phyloP scores from a whole-genome alignment of 2,329 filamentous ascomycete genomes.

The Pseudocercospora vitis region DNA sequence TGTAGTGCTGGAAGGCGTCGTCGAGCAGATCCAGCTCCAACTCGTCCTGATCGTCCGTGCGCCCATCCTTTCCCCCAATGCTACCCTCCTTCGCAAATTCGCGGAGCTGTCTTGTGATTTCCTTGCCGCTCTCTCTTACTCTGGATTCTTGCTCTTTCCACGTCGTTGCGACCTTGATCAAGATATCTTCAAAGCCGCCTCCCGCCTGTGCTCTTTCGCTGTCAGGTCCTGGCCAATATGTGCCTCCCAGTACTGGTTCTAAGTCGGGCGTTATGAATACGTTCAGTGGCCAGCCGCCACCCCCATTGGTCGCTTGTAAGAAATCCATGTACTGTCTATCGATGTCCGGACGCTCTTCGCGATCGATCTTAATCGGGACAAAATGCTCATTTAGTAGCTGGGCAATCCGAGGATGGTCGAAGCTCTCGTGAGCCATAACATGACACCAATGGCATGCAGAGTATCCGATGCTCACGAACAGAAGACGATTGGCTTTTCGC shows the following conservation, averaged over 20 bases:
- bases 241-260: conserved; percentile 92
- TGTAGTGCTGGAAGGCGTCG: conserved; percentile 81
- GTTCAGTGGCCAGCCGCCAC: conserved; percentile 91
- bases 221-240: conserved; percentile 87
- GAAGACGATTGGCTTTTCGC: conserved; percentile 76
- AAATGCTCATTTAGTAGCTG: conserved; percentile 81
- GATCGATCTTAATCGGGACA: conserved; percentile 87
- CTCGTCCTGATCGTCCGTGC: conserved; percentile 56
- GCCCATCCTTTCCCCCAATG: conserved; percentile 44
- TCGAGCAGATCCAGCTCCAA: conserved; percentile 89
- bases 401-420: conserved; percentile 79
- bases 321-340: conserved; percentile 99
- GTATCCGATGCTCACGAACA: conserved; percentile 95
- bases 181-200: conserved; percentile 77
- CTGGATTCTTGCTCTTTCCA: conserved; percentile 85
- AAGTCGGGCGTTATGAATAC: conserved; percentile 94
- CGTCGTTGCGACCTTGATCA: conserved; percentile 70
- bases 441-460: conserved; percentile 87
- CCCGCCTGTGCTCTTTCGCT: conserved; percentile 54
- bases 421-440: conserved; percentile 90
- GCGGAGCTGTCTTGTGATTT: conserved; percentile 75
- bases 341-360: conserved; percentile 89
- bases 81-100: conserved; percentile 90
- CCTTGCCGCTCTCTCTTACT: conserved; percentile 78
- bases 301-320: conserved; percentile 85